Base-by-base conservation (phyloP, 2,329 filamentous ascomycete genomes). In the Blastomyces silverae region DNA sequence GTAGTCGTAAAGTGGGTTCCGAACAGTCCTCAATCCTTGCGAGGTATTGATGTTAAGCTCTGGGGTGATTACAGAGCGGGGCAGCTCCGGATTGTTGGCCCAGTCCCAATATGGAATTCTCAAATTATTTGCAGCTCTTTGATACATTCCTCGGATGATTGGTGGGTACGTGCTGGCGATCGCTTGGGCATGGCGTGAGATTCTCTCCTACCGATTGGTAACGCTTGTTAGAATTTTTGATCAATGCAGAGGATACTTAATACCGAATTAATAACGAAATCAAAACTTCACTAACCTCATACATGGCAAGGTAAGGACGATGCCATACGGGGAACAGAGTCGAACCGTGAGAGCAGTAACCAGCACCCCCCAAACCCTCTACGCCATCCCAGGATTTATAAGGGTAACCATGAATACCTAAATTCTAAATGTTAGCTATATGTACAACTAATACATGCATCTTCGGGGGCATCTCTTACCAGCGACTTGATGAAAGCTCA, bases 311-410 rank as follows among this genome's bases (percentile, higher is more conserved):
- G 75, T 93, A 95, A 0, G 90, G 89, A 61, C 91, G 85, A 80
- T 96, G 91, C 91, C 91, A 95, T 50, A 87, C 83, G 50, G 88
- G 85, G 73, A 96, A 94, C 20, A 94, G 79, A 52, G 88, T 85
- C 1, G 89, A 89, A 31, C 82, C 84, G 76, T 96, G 91, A 17
- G 85, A 85, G 74, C 91, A 95, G 74, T 92, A 95, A 61, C 90
- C 91, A 20, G 83, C 80, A 50, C 80, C 77, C 1, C 84, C 84
- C 2, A 79, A 71, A 1, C 81, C 78, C 60, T 74, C 68, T 0
- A 79, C 82, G 25, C 76, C 79, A 71, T 87, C 83, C 85, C 85
- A 89, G 1, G 81, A 71, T 20, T 77, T 73, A 68, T 80, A 86
- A 1, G 91, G 91, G 66, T 88, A 86, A 22, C 91, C 91, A 75